Conservation (phyloP, 2,329 filamentous ascomycete genomes). For the Thelonectria discophora region DNA sequence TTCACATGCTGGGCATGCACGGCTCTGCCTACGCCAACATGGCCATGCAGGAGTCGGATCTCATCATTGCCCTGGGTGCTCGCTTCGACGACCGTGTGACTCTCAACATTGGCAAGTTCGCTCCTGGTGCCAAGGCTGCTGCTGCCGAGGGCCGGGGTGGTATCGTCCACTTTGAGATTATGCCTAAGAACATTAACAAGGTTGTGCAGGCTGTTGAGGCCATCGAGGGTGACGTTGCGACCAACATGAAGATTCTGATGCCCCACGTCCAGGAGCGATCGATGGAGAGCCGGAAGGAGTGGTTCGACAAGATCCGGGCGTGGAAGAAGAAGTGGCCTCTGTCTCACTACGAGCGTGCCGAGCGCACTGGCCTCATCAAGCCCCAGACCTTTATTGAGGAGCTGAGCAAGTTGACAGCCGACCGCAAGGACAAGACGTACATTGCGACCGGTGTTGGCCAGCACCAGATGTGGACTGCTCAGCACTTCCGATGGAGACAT, state of each 20-base stretch:
- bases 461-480: conserved; percentile 98
- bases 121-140: conserved; percentile 85
- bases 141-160: conserved; percentile 87
- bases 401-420: conserved; percentile 82
- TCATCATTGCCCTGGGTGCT: conserved; percentile 92
- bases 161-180: conserved; percentile 97
- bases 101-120: conserved; percentile 82
- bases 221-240: conserved; percentile 88
- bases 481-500: conserved; percentile 94
- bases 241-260: conserved; percentile 79
- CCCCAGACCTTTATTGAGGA: conserved; percentile 92
- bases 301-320: conserved; percentile 87
- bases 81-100: conserved; percentile 98
- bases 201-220: conserved; percentile 96
- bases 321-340: conserved; percentile 96
- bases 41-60: conserved; percentile 95
- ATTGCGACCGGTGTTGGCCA: conserved; percentile 96
- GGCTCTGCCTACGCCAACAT: conserved; percentile 97
- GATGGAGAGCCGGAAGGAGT: conserved; percentile 75
- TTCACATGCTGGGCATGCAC: conserved; percentile 99
- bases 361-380: conserved; percentile 83
- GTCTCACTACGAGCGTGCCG: conserved; percentile 79
- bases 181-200: conserved; percentile 99
- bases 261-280: conserved; percentile 72
- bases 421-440: conserved; percentile 83